Evolutionary conservation across 768 basidiomycete species (phyloP), one percentile per base, ranked within the genome.

Genomic region (Tylopilus rubrobrunneus): DNA sequence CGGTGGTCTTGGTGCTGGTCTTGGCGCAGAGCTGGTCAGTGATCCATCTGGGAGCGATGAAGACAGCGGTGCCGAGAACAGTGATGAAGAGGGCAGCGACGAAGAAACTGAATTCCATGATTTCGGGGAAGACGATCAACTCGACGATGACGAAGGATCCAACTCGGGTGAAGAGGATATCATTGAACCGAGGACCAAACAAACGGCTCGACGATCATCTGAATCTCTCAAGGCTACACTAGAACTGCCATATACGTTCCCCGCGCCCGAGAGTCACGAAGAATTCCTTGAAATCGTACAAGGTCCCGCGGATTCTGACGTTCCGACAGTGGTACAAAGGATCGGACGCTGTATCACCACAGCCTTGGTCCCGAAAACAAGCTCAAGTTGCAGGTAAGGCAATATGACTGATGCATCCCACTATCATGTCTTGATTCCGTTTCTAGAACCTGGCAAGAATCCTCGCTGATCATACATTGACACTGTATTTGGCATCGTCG

Each of bases 281-380:
- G 92, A 96, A 53, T 89, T 98, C 59, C 77, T 96, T n/a, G 82
- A 87, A 23, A 86, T 96, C 15, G 67, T 98, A 2, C 81, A 87
- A 19, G 78, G 77, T 39, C 68, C 94, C 17, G 76, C 82, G 15
- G 88, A 92, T 41, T 73, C 81, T 27, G 87, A 96, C 55, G 67
- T 96, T 2, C 81, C 85, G 5, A 84, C 76, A 0, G 92, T 98
- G 2, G 76, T 98, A 34, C 87, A 98, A 64, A 87, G 97, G 42
- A 94, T 98, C 83, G 95, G 11, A 80, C 91, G 1, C 73, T 98
- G 8, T 86, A 97, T 65, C 97, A 99, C 65, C 89, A 95, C 1
- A 96, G 92, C 64, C 75, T 98, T n/a, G 85, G 82, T 1, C 82
- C 86, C 19, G 93, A 90, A 19, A 98, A 99, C 75, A 97, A 94